These are phyloP conservation scores for Suillus weaverae DNA, from an alignment of 768 basidiomycete genomes.

Conservation along the genomic window DNA sequence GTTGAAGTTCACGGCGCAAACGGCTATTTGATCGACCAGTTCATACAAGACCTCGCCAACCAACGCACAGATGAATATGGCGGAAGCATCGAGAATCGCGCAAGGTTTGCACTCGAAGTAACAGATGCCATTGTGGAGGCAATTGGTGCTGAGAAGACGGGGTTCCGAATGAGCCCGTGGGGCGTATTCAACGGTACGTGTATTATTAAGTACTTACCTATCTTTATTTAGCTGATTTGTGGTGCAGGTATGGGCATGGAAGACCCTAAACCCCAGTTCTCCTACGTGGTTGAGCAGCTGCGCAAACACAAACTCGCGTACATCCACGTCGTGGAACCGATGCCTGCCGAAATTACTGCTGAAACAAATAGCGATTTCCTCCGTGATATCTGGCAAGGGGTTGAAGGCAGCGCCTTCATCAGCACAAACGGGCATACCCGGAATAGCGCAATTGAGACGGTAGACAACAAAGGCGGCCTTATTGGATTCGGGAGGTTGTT, in stretches of 20 bases:
- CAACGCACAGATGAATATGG: conserved; percentile 66
- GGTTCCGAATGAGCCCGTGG: conserved; percentile 62
- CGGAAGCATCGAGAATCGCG: conserved; percentile 60
- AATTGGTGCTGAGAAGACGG: conserved; percentile 55
- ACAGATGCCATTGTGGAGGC: conserved; percentile 49
- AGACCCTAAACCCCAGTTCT: conserved; percentile 56
- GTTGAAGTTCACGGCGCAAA: conserved; percentile 45
- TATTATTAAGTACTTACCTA: neutral
- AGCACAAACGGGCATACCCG: conserved; percentile 46
- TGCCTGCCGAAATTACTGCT: conserved; percentile 13
- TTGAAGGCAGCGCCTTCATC: conserved; percentile 37
- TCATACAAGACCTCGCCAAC: conserved; percentile 59
- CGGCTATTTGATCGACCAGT: conserved; percentile 58
- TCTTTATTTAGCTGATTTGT: conserved; percentile 16
- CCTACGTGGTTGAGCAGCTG: conserved; percentile 46
- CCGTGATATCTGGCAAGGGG: conserved; percentile 41
- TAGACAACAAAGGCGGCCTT: conserved; percentile 34
- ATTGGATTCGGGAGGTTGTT: conserved; percentile 40
- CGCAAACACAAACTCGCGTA: conserved; percentile 45
- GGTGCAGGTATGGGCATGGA: conserved; percentile 49
- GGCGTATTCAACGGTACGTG: conserved; percentile 20
- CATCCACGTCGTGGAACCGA: conserved; percentile 50
- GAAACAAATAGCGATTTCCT: conserved; percentile 43
- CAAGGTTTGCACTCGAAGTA: conserved; percentile 56
- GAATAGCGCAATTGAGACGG: conserved; percentile 37